Conservation (phyloP, 306 rosid species). For the Rosa chinensis region DNA sequence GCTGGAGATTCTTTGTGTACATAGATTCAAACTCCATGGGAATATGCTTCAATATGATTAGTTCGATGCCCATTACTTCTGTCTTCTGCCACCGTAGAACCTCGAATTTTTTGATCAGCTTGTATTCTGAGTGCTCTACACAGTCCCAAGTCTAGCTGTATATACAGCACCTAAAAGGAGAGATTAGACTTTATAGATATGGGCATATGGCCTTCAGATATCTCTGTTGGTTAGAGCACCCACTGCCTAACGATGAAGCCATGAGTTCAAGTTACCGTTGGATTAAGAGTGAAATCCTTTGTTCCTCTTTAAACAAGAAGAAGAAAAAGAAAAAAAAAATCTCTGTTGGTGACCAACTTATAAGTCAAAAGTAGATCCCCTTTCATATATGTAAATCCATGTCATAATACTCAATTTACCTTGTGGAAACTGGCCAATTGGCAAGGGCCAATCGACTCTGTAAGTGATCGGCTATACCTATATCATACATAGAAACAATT, state of each 20-base stretch:
- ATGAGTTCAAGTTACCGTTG: no score
- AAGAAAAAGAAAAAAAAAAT: no score
- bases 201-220: not conserved
- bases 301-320: no score
- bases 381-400: conserved; percentile 10
- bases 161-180: not conserved
- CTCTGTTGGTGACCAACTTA: not conserved
- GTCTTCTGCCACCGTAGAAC: conserved; percentile 2
- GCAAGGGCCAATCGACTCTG: not conserved
- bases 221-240: not conserved
- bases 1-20: conserved; percentile 11
- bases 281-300: no score
- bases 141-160: conserved; percentile 7
- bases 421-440: not conserved
- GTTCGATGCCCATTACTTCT: conserved; percentile 19
- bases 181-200: conserved; percentile 5
- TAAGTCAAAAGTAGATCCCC: conserved; percentile 34
- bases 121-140: conserved; percentile 5
- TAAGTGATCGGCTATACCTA: not conserved
- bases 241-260: no score
- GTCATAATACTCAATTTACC: not conserved
- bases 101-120: conserved; percentile 6
- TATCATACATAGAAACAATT: not conserved
- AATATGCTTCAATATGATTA: conserved; percentile 18
- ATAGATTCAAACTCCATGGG: conserved; percentile 9